These are phyloP conservation scores for Colletotrichum falcatum DNA, from an alignment of 2,329 filamentous ascomycete genomes.

Conservation along the genomic window DNA sequence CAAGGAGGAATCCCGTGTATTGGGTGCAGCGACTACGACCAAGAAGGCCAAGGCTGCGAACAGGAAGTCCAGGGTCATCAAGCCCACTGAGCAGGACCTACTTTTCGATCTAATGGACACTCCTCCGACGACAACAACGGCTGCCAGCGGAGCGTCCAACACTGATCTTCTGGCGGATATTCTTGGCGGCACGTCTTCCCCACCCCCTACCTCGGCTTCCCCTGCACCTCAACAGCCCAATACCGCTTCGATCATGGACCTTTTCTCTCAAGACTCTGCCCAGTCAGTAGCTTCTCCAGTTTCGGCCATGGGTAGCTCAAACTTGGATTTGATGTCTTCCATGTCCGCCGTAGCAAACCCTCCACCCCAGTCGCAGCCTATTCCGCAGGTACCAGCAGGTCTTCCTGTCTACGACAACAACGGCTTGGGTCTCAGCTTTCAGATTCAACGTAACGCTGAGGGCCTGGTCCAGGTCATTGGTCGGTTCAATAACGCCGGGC, in stretches of 20 bases:
- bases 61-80: conserved; percentile 80
- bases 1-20: conserved; percentile 90
- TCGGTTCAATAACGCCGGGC: conserved; percentile 83
- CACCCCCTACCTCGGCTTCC: conserved; percentile 56
- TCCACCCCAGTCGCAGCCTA: conserved; percentile 45
- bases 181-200: conserved; percentile 76
- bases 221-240: conserved; percentile 68
- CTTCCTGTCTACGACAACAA: conserved; percentile 89
- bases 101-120: conserved; percentile 91
- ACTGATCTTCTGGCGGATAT: conserved; percentile 93
- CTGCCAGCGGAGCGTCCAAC: conserved; percentile 72
- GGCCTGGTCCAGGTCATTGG: conserved; percentile 84
- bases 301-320: conserved; percentile 51
- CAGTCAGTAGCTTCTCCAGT: conserved; percentile 46
- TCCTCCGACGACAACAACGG: conserved; percentile 64
- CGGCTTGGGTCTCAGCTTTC: conserved; percentile 82
- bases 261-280: conserved; percentile 68
- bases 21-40: conserved; percentile 77
- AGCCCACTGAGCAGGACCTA: conserved; percentile 91
- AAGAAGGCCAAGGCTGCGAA: conserved; percentile 76
- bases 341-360: conserved; percentile 57
- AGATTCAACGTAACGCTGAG: conserved; percentile 85
- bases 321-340: conserved; percentile 63
- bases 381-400: conserved; percentile 60
- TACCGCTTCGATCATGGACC: conserved; percentile 86